Percentiles rank a stretch among this genome's conserved stretches.
phyloP scores from a whole-genome alignment of 2,329 filamentous ascomycete genomes.

The Talaromyces sp. region DNA sequence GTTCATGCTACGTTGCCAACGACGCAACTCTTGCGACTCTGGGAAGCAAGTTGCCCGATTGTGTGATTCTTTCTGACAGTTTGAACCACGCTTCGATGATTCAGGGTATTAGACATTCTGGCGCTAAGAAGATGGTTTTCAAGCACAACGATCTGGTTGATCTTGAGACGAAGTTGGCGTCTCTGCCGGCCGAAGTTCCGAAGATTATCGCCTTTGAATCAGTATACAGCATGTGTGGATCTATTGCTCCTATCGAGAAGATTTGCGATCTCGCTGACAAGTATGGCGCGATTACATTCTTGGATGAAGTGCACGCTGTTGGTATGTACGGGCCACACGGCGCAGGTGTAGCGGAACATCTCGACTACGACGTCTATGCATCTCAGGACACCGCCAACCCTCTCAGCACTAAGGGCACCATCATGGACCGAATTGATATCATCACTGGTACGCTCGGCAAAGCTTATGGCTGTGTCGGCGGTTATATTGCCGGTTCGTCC shows the following conservation, averaged over 20 bases:
- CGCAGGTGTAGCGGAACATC: constrained; percentile 92
- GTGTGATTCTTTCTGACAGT: constrained; percentile 95
- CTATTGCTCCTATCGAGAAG: constrained; percentile 88
- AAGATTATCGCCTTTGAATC: constrained; percentile 99
- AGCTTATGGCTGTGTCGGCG: constrained; percentile 94
- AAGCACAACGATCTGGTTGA: constrained; percentile 97
- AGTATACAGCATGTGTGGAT: constrained; percentile 99
- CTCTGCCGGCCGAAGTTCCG: constrained; percentile 74
- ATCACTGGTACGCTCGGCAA: constrained; percentile 97
- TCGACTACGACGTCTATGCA: constrained; percentile 84
- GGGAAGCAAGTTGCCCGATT: constrained; percentile 94
- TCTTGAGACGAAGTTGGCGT: constrained; percentile 84
- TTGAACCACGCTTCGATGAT: constrained; percentile 99
- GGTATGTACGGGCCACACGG: constrained; percentile 98
- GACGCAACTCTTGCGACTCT: constrained; percentile 93
- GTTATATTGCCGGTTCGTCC: constrained; percentile 87
- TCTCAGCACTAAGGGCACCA: constrained; percentile 57
- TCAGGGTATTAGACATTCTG: constrained; percentile 94
- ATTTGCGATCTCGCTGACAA: constrained; percentile 97
- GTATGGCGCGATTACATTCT: constrained; percentile 94
- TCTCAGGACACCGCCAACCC: constrained; percentile 57
- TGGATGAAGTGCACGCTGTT: constrained; percentile 97
- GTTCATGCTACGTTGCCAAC: constrained; percentile 97
- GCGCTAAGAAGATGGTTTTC: constrained; percentile 96
- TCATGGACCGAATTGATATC: constrained; percentile 96